Conservation (phyloP, 208 protist genomes). For the Leptomonas pyrrhocoris region DNA sequence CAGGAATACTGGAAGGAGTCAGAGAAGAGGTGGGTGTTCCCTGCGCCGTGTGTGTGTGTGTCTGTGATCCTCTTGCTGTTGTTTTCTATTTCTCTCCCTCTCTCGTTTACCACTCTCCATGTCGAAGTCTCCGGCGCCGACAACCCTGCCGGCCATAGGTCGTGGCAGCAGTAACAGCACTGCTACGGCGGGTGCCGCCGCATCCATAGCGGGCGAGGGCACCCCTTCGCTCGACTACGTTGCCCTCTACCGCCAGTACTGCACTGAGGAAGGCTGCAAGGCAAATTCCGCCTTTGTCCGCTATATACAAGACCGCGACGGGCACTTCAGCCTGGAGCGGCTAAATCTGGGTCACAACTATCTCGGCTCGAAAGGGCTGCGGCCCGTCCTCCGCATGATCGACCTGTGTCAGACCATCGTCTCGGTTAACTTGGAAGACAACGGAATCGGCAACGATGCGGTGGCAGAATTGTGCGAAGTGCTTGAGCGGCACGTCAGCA, state of each 20-base stretch:
- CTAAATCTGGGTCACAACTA: conserved; percentile 83
- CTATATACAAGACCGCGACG: conserved; percentile 50
- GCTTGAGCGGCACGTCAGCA: conserved; percentile 69
- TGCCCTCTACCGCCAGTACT: conserved; percentile 75
- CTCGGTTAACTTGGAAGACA: conserved; percentile 75
- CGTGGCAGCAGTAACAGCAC: not conserved
- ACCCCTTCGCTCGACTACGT: conserved; percentile 39
- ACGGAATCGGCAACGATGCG: conserved; percentile 84
- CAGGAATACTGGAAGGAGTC: no score
- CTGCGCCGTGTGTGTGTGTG: conserved; percentile 17
- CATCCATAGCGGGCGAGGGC: conserved; percentile 2
- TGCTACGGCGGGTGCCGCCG: not conserved
- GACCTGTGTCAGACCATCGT: conserved; percentile 77
- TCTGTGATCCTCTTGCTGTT: conserved; percentile 12
- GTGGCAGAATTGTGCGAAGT: conserved; percentile 69
- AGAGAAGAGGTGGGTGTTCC: no score
- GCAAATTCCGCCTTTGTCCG: conserved; percentile 83
- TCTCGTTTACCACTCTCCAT: not conserved
- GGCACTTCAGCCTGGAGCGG: conserved; percentile 38
- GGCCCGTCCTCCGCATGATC: conserved; percentile 85
- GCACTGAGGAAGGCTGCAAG: conserved; percentile 74
- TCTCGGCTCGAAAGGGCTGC: conserved; percentile 84
- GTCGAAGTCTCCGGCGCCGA: not conserved
- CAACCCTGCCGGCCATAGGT: not conserved
- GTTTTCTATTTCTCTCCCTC: not conserved